Evolutionary conservation across 1,139 yeast species (phyloP).

Genomic region (Kurtzmaniella quercitrusa): DNA sequence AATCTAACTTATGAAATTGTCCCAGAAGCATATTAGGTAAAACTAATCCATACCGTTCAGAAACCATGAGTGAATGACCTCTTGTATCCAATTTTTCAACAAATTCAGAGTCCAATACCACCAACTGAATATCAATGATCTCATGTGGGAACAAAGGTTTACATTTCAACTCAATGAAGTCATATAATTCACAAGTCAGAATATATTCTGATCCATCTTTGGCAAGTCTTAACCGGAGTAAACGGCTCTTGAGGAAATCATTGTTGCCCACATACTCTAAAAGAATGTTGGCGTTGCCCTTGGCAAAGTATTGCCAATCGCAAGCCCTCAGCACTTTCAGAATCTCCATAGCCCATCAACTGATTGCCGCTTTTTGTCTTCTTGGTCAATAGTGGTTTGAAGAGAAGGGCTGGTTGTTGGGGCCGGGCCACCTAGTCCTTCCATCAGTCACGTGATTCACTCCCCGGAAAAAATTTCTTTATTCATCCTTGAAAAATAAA

Average conservation of each 20-base stretch:
- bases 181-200: conserved; percentile 40
- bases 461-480: too few species aligned
- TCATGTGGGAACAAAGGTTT: conserved; percentile 36
- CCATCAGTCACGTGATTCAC: too few species aligned
- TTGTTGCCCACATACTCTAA: conserved; percentile 37
- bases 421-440: too few species aligned
- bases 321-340: conserved; percentile 35
- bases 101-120: conserved; percentile 33
- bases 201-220: conserved; percentile 39
- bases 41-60: conserved; percentile 38
- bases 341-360: conserved; percentile 29
- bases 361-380: too few species aligned
- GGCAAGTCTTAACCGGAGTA: conserved; percentile 33
- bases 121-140: conserved; percentile 37
- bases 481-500: too few species aligned
- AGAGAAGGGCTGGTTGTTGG: too few species aligned
- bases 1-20: conserved; percentile 19
- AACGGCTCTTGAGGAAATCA: conserved; percentile 32
- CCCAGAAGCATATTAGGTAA: conserved; percentile 40
- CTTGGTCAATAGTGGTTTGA: too few species aligned
- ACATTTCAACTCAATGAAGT: conserved; percentile 40
- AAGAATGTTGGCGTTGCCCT: conserved; percentile 44
- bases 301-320: conserved; percentile 44
- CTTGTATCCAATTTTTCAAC: conserved; percentile 24
- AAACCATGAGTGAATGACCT: conserved; percentile 29